These are phyloP conservation scores for Pestalotiopsis sp. DNA, from an alignment of 2,329 filamentous ascomycete genomes.

Conservation along the genomic window DNA sequence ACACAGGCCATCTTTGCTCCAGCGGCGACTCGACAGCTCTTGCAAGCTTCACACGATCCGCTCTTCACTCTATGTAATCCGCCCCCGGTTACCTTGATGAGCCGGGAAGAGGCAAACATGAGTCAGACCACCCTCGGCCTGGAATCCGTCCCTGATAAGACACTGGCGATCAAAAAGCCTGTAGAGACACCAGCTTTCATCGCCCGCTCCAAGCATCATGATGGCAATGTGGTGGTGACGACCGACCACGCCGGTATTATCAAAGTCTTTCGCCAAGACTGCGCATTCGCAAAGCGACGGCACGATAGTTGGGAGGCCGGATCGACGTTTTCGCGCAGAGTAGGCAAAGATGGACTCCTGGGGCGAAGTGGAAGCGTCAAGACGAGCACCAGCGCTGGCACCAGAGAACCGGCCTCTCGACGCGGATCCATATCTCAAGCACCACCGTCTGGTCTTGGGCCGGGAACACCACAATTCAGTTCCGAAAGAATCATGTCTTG, in stretches of 20 bases:
- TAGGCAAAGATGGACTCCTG: conserved; percentile 62
- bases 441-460: conserved; percentile 25
- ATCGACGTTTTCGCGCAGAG: conserved; percentile 73
- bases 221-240: conserved; percentile 90
- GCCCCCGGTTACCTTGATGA: conserved; percentile 81
- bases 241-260: conserved; percentile 87
- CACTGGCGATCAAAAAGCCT: conserved; percentile 42
- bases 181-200: conserved; percentile 78
- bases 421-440: conserved; percentile 55
- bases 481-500: conserved; percentile 85
- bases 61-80: conserved; percentile 98
- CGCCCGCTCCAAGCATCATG: conserved; percentile 72
- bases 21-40: conserved; percentile 71
- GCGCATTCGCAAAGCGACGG: conserved; percentile 77
- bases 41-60: conserved; percentile 83
- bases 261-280: conserved; percentile 95
- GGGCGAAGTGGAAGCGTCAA: conserved; percentile 59
- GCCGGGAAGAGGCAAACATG: conserved; percentile 62
- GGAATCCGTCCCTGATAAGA: conserved; percentile 29
- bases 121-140: conserved; percentile 43
- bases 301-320: conserved; percentile 78
- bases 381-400: conserved; percentile 54
- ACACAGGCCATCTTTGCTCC: conserved; percentile 90
- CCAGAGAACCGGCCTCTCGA: conserved; percentile 47
- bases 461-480: conserved; percentile 34